Base-by-base conservation (phyloP, 2,329 filamentous ascomycete species). In the Paraphoma chrysanthemicola region DNA sequence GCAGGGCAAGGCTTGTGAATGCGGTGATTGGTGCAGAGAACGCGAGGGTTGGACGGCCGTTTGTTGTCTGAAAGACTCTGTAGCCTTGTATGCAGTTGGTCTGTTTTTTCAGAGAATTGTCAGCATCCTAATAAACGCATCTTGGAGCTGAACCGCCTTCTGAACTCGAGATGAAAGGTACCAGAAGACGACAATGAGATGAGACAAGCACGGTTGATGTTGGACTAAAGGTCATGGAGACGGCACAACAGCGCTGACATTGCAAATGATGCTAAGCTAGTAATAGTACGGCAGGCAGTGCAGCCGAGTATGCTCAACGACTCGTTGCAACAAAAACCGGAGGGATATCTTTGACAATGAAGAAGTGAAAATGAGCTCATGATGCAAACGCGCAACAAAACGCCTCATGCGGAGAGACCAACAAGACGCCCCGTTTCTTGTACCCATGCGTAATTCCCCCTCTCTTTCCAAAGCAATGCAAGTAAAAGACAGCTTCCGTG, bases 341-440 rank as follows among this genome's bases (percentile, higher is more conserved):
- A 46, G 54, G 54, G 54, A 56, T 56, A 56, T 56, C 54, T 56
- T 41, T 48, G 48, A 52, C 45, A 51, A 52, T 42, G 28, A 47
- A 57, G 51, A 29, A 45, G 51, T 38, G 48, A 18, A 31, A 46
- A 52, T 14, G 44, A 48, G 16, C 46, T 49, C 16, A n/a, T 14
- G 29, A 44, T 44, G 16, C 48, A 43, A 16, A 23, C 41, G 17
- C 9, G 17, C 10, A 43, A 16, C 10, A 11, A 38, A 38, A 38
- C 33, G 33, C 33, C 33, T n/a, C 39, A 43, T n/a, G 18, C 10
- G 33, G 33, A 36, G 14, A 41, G 28, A 51, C 12, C 36, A 38
- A 30, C 16, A 50, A 48, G 11, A 38, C 46, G 6, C 17, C 42
- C 33, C 23, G 23, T 23, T 36, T 36, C 33, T 36, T 36, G 14